Base-by-base conservation (phyloP, 2,329 filamentous ascomycete genomes). In the Diplodia sapinea region DNA sequence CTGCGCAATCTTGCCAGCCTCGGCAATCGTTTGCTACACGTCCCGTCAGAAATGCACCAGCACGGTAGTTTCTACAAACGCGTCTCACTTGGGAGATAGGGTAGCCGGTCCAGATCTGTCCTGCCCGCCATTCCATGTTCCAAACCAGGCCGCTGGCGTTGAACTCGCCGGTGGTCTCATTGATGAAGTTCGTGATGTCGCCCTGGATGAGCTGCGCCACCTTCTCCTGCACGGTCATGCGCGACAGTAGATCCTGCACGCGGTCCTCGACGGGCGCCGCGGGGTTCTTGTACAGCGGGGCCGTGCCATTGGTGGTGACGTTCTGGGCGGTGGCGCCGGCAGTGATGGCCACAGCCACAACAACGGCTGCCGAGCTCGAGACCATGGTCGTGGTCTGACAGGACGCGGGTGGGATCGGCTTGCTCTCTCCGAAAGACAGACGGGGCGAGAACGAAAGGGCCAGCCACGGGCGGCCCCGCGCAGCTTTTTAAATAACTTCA, bases 181-280 rank as follows among this genome's bases (percentile, higher is more conserved):
- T 88, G 76, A 93, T 85, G 87, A 89, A 93, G 74, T 92, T 91
- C 6, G 85, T 83, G 69, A 93, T 83, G 73, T 93, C 91, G 57
- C 90, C 84, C 80, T 83, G 81, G 59, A 83, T 77, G n/a, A 83
- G 81, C 75, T 93, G 91, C 1, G 88, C 84, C 54, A 87, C 85
- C 79, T 93, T 93, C 69, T 93, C 91, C 73, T 90, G 83, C 66
- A 91, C 85, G 0, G 88, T 91, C 91, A 93, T 93, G 29, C 88
- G 86, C 13, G 85, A 85, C 64, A 93, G 79, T 5, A 93, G 83
- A 75, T 93, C 90, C 11, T 85, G 76, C 12, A 93, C 85, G 68
- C 91, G 84, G 61, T 85, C 85, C 63, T 91, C 87, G 15, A 92
- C 81, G 8, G 86, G 79, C 6, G 88, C 86, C 67, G 81, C 82